Evolutionary conservation across 805 yeast genomes (phyloP).

Genomic region (Limtongia smithiae): DNA sequence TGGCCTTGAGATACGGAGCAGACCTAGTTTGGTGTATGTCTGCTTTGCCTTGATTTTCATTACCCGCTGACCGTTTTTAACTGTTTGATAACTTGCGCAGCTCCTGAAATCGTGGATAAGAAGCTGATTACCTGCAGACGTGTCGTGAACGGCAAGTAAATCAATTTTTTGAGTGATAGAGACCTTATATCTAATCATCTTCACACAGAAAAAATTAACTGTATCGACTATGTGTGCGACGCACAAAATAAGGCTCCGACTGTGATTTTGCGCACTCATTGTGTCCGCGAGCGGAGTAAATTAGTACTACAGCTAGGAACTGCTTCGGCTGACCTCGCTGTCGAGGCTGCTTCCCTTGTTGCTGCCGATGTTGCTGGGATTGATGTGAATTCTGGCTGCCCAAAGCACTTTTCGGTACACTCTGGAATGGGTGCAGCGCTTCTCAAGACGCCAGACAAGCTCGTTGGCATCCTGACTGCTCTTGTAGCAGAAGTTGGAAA

Average conservation of each 20-base stretch:
- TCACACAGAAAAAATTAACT: constrained; percentile 12
- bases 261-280: constrained; percentile 70
- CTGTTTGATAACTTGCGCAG: constrained; percentile 18
- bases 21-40: constrained; percentile 81
- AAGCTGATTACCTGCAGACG: constrained; percentile 71
- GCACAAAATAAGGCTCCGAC: constrained; percentile 34
- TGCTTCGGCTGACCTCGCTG: constrained; percentile 77
- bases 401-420: constrained; percentile 91
- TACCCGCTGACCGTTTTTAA: not conserved
- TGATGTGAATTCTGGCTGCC: constrained; percentile 95
- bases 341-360: constrained; percentile 76
- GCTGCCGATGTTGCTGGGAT: constrained; percentile 87
- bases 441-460: constrained; percentile 71
- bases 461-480: constrained; percentile 62
- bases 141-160: constrained; percentile 49
- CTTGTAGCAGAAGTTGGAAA: constrained; percentile 78
- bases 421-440: constrained; percentile 98
- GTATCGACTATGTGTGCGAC: constrained; percentile 32
- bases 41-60: not conserved
- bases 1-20: constrained; percentile 80
- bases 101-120: constrained; percentile 87
- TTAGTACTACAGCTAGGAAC: constrained; percentile 91
- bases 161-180: too few relatives aligned
- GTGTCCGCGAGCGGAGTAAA: constrained; percentile 52
- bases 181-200: too few relatives aligned